Conservation (phyloP, 495 filamentous ascomycete genomes). For the Filosporella fistucella region DNA sequence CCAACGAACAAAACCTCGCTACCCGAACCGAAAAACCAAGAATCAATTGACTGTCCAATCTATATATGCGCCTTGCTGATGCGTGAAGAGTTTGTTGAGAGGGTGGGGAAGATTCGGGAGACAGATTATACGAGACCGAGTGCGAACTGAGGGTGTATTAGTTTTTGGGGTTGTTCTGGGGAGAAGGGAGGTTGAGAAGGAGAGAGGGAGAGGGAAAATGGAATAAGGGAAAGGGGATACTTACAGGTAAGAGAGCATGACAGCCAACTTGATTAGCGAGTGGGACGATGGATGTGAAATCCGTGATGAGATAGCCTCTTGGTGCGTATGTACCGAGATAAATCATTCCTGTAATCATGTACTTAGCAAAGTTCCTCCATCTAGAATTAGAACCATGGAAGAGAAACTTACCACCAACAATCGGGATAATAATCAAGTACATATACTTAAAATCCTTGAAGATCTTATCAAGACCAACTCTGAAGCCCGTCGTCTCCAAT, state of each 20-base stretch:
- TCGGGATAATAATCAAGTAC: conserved; percentile 15
- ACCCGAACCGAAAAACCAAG: neutral
- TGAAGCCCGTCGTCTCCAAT: conserved; percentile 34
- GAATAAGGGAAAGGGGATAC: no score
- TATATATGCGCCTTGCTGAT: neutral
- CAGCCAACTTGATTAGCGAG: conserved; percentile 31
- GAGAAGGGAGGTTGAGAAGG: neutral
- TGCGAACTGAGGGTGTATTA: neutral
- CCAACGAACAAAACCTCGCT: neutral
- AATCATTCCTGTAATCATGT: conserved; percentile 30
- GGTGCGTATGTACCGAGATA: conserved; percentile 30
- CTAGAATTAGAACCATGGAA: neutral
- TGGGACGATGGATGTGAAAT: conserved; percentile 34
- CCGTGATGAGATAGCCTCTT: conserved; percentile 30
- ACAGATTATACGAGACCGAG: neutral
- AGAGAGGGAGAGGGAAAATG: no score
- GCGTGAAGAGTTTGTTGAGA: neutral
- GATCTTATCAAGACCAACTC: conserved; percentile 16
- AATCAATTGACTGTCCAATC: neutral
- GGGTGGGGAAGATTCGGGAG: neutral
- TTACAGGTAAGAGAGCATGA: conserved; percentile 15
- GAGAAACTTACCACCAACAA: no score
- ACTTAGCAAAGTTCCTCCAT: neutral
- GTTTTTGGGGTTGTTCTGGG: neutral
- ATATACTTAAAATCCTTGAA: conserved; percentile 21